A percentile compares a stretch with the other conserved stretches of the same genome.
phyloP scores from a whole-genome alignment of 1,284 basidiomycete species.

The Moniliophthora roreri region DNA sequence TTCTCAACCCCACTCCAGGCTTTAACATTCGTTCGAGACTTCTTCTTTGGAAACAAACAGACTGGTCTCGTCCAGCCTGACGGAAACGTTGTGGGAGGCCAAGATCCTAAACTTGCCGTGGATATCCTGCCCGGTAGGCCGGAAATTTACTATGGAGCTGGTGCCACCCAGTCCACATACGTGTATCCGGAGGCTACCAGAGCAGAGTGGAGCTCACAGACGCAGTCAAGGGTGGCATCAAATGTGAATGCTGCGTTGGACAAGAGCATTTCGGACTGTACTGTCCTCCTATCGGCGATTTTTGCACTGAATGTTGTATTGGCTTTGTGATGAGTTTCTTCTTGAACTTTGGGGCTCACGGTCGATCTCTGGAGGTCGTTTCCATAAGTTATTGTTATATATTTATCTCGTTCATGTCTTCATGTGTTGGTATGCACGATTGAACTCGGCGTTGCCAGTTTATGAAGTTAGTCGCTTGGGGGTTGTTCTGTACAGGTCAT shows the following conservation, averaged over 20 bases:
- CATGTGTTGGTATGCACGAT: too few relatives aligned
- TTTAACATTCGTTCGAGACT: constrained; percentile 55
- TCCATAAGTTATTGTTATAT: too few relatives aligned
- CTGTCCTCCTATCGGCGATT: too few relatives aligned
- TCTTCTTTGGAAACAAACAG: constrained; percentile 53
- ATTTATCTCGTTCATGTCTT: too few relatives aligned
- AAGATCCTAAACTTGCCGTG: constrained; percentile 39
- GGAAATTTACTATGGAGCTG: constrained; percentile 48
- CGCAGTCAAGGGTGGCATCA: not conserved
- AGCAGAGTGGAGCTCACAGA: not conserved
- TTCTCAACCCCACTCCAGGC: constrained; percentile 35
- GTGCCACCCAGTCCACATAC: not conserved
- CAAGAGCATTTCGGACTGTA: not conserved
- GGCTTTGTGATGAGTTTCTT: too few relatives aligned
- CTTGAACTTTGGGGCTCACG: too few relatives aligned
- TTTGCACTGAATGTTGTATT: too few relatives aligned
- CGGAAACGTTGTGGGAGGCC: constrained; percentile 54
- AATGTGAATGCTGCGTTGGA: not conserved
- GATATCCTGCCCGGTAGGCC: constrained; percentile 50
- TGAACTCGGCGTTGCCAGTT: too few relatives aligned
- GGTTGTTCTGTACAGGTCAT: too few relatives aligned
- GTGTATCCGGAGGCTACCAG: constrained; percentile 1
- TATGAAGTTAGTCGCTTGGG: too few relatives aligned
- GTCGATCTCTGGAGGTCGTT: too few relatives aligned
- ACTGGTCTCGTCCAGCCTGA: constrained; percentile 46